Base-by-base conservation (phyloP, 2,329 filamentous ascomycete genomes). In the Arthroderma sp. region DNA sequence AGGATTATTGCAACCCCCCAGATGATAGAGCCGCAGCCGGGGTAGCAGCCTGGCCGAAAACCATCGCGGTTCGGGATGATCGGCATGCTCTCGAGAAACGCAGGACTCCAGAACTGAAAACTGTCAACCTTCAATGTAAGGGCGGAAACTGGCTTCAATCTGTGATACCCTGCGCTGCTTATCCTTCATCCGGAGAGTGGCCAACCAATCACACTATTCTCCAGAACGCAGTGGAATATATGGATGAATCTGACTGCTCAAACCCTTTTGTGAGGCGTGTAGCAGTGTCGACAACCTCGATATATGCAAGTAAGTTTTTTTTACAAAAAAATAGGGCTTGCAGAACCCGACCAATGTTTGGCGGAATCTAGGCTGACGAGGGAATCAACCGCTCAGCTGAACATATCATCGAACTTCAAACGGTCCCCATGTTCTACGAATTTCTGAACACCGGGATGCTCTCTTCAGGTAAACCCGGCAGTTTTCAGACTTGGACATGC, bases 371-470 rank as follows among this genome's bases (percentile, higher is more conserved):
- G 9, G 7, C 27, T 31, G 15, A 22, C 15, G 15, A 22, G 15
- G 15, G 15, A 40, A 40, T 30, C 22, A n/a, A 5, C 10, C 15
- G 30, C 27, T 5, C 11, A 45, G 43, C 43, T 36, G 43, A 45
- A 29, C 43, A 45, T 40, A 40, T 45, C 29, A 6, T 45, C 27
- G 43, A 45, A 11, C 9, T 45, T 6, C 43, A 45, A 32, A 45
- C 43, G 15, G 40, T 45, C 9, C 27, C 36, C 2, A 5, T 40
- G 6, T 45, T 45, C 32, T 40, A 40, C 27, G 36, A 40, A 11
- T n/a, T 15, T 31, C 28, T 15, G 4, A 40, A 29, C 27, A 8
- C 15, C 15, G 38, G 38, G n/a, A 11, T 15, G 30, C 30, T 40
- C 10, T 36, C 8, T 28, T 40, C 36, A 31, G 43, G 37, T n/a